Evolutionary conservation across 805 yeast species (phyloP), one percentile per base, ranked within the genome.

Genomic region (Barnettozyma californica): DNA sequence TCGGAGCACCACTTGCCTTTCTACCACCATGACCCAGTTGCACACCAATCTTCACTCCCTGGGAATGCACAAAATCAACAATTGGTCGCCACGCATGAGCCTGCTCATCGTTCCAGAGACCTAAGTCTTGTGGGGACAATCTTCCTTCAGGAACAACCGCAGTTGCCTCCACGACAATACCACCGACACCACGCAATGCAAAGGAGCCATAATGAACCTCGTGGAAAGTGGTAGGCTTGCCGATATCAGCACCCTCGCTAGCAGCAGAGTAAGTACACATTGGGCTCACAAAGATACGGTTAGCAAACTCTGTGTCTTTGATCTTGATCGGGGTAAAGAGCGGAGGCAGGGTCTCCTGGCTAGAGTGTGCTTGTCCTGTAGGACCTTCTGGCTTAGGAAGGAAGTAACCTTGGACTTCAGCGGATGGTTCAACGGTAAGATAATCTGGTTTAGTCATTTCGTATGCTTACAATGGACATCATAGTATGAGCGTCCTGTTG

Each of bases 11-110:
- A 46, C 68, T 61, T 1, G 68, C 70, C 54, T 77, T 76, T 55
- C 81, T 70, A 44, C 84, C 84, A 27, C 76, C 80, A 59, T 79
- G 83, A 13, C 72, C 75, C 21, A 81, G 37, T 60, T 81, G 86
- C 44, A 77, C 62, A 29, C 83, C 85, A 49, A 78, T 70, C 20
- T 60, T 60, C 31, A 65, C 68, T 37, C 68, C 69, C 45, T 75
- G 76, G 0, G 74, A 55, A 53, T 77, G 83, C 5, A 65, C 72
- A 51, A 66, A 71, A 18, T 76, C 76, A 3, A 72, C 77, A 43
- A 76, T 61, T 21, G 61, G 59, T 40, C 66, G 68, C 47, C 70
- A 61, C 18, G 65, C 65, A 8, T 44, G 37, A 2, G 81, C 81
- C 44, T 77, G 81, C 25, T 64, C 71, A 44, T 77, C 80, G 25